Conservation (phyloP, 495 filamentous ascomycete species). For the Podospora pseudopauciseta region DNA sequence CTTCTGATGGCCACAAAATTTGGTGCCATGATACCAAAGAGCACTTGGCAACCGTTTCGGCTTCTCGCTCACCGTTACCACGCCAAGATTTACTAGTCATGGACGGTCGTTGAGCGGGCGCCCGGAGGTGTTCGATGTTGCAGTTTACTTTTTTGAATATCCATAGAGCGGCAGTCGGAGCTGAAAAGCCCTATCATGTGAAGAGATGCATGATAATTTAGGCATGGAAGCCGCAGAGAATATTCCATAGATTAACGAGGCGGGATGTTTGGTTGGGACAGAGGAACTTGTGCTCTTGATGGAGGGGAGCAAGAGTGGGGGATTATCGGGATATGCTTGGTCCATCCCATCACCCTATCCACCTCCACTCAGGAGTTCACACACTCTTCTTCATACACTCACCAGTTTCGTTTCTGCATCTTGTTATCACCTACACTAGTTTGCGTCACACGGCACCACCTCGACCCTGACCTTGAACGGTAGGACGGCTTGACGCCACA, state of each 20-base stretch:
- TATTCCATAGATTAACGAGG: slow-evolving; percentile 1
- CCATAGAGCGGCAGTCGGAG: neutral
- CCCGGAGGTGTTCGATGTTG: neutral
- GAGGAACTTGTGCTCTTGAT: neutral
- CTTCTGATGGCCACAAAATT: slow-evolving; percentile 5
- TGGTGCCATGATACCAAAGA: slow-evolving; percentile 1
- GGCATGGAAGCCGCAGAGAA: slow-evolving; percentile 7
- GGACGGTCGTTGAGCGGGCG: neutral
- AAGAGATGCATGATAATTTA: neutral
- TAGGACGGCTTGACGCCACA: neutral
- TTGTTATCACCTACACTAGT: neutral
- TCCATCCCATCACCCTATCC: neutral
- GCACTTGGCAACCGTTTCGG: neutral
- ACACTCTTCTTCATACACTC: neutral
- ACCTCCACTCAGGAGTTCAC: neutral
- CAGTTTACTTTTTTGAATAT: neutral
- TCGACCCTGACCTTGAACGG: neutral
- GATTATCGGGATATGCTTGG: neutral
- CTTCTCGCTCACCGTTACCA: neutral
- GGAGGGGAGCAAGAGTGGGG: neutral
- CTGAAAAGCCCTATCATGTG: slow-evolving; percentile 1
- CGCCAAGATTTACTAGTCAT: neutral
- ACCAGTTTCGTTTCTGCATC: neutral
- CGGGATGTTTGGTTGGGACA: neutral
- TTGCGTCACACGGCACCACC: neutral